Base-by-base conservation (phyloP, 1,284 basidiomycete species). In the Cutaneotrichosporon cutaneum region DNA sequence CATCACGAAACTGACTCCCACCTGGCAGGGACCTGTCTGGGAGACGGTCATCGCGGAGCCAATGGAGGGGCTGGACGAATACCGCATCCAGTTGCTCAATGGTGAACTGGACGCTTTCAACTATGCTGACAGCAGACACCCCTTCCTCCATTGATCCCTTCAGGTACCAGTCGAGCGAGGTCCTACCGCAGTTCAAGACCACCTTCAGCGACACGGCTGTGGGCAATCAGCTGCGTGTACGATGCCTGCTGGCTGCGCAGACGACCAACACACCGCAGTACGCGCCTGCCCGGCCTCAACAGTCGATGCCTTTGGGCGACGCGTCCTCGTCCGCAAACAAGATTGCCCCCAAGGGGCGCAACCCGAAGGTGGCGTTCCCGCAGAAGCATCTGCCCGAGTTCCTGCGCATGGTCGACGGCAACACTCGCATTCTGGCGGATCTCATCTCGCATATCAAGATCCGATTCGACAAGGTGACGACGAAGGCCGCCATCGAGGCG, bases 401-500 rank as follows among this genome's bases (percentile, higher is more conserved):
- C 9, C 67, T 75, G 4, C 62, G 58, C 9, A 60, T 70, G 1
- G 69, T 79, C 33, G 69, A 79, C 1, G 77, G 75, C 33, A 74
- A 70, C 56, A 72, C 70, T 5, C 72, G 72, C 58, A 72, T 70
- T 45, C 68, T 66, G 18, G 63, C 65, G 11, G 76, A 75, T 30
- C 68, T 80, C 2, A 61, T 77, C 13, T 67, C 69, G 8, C 64
- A 71, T 9, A 66, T 80, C n/a, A 68, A 69, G 44, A 64, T 62
- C 1, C 67, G 69, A 11, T 79, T 79, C 59, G 63, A 64, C 21
- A 72, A 70, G 18, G 68, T 77, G 14, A 65, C 76, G 13, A 71
- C 75, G n/a, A 79, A 79, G 57, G 72, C 66, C n/a, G 75, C 76
- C 4, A 78, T 80, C 44, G 77, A 77, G 60, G 67, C 67, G 22